phyloP scores from a whole-genome alignment of 495 filamentous ascomycete genomes.

The Thermochaetoides thermophila region DNA sequence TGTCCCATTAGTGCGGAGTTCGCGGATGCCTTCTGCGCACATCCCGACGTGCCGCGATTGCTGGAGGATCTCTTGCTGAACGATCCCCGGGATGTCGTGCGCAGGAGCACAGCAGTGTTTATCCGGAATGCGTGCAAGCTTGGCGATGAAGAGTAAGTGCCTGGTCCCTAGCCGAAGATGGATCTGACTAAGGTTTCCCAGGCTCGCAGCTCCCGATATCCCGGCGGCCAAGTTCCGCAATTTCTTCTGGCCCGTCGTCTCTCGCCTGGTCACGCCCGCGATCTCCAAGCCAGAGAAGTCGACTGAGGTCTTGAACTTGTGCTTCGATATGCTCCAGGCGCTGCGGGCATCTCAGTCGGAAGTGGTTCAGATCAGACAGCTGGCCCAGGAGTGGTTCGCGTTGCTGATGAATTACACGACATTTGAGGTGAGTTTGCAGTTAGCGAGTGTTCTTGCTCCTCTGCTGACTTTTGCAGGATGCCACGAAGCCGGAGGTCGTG shows the following conservation, averaged over 20 bases:
- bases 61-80: slow-evolving; percentile 27
- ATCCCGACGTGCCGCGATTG: slow-evolving; percentile 16
- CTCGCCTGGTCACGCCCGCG: slow-evolving; percentile 27
- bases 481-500: slow-evolving; percentile 33
- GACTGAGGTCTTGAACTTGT: slow-evolving; percentile 29
- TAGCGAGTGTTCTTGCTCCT: neutral
- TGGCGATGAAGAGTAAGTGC: too few species aligned
- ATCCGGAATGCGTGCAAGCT: slow-evolving; percentile 22
- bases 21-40: slow-evolving; percentile 41
- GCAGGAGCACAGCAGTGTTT: slow-evolving; percentile 25
- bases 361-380: slow-evolving; percentile 31
- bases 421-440: slow-evolving; percentile 9
- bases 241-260: slow-evolving; percentile 35
- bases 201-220: too few species aligned
- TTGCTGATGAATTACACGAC: slow-evolving; percentile 18
- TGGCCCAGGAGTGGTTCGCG: slow-evolving; percentile 10
- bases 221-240: slow-evolving; percentile 25
- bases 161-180: too few species aligned
- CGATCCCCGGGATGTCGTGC: slow-evolving; percentile 25
- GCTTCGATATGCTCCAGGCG: slow-evolving; percentile 37
- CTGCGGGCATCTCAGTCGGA: slow-evolving; percentile 36
- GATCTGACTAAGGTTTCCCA: too few species aligned
- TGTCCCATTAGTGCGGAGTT: slow-evolving; percentile 43
- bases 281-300: slow-evolving; percentile 20
- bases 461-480: too few species aligned